A percentile compares a stretch with the other conserved stretches of the same genome.
Evolutionary conservation across 345 rosid genomes (phyloP).

Genomic region (Lenwebbia sp.): DNA sequence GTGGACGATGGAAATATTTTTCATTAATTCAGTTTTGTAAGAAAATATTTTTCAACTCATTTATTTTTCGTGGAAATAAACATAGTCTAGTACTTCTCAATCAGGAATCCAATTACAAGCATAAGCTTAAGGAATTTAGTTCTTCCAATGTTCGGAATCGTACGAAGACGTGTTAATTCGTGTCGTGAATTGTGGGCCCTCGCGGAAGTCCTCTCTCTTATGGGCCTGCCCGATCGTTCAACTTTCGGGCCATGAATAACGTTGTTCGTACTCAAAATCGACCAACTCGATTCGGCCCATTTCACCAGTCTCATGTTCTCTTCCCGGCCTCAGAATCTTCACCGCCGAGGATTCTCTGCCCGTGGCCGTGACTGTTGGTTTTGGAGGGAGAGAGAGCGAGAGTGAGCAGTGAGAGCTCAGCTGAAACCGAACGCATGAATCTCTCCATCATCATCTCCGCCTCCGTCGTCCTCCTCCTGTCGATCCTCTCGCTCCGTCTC

Average conservation of each 20-base stretch:
- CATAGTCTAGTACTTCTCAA: background rate
- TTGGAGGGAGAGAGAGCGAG: background rate
- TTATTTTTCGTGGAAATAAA: background rate
- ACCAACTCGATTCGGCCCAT: background rate
- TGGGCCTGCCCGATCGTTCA: background rate
- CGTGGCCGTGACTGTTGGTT: background rate
- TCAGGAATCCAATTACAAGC: background rate
- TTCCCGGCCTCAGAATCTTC: background rate
- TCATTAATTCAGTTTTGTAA: background rate
- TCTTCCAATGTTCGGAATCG: background rate
- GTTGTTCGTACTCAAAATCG: background rate
- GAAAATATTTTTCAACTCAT: fast-evolving
- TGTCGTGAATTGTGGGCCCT: background rate
- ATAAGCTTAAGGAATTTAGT: background rate
- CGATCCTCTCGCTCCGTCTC: constrained; percentile 1
- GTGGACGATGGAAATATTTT: background rate
- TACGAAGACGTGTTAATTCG: background rate
- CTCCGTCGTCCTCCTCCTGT: background rate
- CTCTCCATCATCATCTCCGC: constrained; percentile 1
- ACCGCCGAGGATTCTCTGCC: background rate
- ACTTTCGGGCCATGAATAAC: background rate
- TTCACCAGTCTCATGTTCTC: background rate
- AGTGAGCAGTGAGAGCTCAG: background rate
- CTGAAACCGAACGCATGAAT: background rate
- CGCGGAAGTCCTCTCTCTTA: background rate